Percentiles rank a stretch among this genome's conserved stretches.
Evolutionary conservation across 148 eudicot species (phyloP).

Genomic region (Fallopia convolvulus): DNA sequence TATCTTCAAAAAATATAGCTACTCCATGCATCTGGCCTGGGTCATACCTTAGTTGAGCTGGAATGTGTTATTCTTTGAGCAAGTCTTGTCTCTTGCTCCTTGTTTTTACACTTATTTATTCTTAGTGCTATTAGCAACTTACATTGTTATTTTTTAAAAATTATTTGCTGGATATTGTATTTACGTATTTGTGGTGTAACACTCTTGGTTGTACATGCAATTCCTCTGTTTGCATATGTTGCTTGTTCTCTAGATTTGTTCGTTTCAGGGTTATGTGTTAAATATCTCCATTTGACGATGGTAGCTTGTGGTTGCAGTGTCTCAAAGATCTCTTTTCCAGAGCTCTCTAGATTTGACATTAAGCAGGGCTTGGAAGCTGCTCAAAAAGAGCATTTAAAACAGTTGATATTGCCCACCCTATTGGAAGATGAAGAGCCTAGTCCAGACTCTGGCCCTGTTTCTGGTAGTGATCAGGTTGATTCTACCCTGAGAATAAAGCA

Average conservation of each 20-base stretch:
- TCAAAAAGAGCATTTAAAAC: conserved; percentile 58
- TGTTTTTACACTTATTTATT: not conserved
- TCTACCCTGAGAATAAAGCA: conserved; percentile 49
- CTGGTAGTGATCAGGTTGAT: conserved; percentile 37
- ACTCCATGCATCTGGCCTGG: not conserved
- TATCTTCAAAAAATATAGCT: not conserved
- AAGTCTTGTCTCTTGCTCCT: not conserved
- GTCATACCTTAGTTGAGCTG: not conserved
- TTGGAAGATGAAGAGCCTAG: conserved; percentile 43
- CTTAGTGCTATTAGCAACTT: not conserved
- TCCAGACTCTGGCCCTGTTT: conserved; percentile 25
- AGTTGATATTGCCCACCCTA: conserved; percentile 50
- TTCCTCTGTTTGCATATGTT: not conserved
- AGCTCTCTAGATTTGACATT: conserved; percentile 47
- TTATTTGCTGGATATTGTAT: not conserved
- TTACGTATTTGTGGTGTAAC: not conserved
- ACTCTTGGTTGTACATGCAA: not conserved
- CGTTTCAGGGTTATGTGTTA: not conserved
- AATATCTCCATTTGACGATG: not conserved
- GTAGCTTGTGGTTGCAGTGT: conserved; percentile 37
- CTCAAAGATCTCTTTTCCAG: conserved; percentile 28
- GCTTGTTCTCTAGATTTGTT: not conserved
- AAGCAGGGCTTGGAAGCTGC: conserved; percentile 66
- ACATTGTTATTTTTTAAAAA: not conserved
- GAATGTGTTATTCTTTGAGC: not conserved